Evolutionary conservation across 2,329 filamentous ascomycete genomes (phyloP).

Genomic region (Colletotrichum salicis): DNA sequence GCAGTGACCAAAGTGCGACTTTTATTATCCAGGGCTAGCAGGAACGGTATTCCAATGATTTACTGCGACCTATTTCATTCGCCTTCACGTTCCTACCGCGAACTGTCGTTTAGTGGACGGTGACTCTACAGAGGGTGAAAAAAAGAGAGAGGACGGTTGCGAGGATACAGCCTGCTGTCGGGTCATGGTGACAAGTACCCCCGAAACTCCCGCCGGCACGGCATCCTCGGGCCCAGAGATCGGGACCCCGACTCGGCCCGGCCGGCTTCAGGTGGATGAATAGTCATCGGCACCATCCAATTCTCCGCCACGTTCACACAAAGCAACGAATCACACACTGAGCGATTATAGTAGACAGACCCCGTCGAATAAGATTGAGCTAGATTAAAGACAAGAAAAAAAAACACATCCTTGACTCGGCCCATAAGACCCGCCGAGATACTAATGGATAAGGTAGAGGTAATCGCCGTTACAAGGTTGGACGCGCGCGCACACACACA

Average conservation of each 20-base stretch:
- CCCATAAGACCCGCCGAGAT: background rate
- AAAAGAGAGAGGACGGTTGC: background rate
- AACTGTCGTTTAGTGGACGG: background rate
- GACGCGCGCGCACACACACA: conserved; percentile 16
- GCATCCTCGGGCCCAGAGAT: background rate
- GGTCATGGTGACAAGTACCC: background rate
- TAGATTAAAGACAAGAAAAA: background rate
- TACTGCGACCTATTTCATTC: background rate
- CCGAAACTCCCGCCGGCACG: background rate
- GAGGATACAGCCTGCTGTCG: background rate
- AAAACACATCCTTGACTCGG: background rate
- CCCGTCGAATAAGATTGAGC: background rate
- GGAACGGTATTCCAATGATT: conserved; percentile 27
- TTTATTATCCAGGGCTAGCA: conserved; percentile 27
- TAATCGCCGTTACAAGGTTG: conserved; percentile 11
- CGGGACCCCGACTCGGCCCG: background rate
- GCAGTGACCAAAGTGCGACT: conserved; percentile 26
- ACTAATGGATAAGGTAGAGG: background rate
- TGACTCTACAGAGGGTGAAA: background rate
- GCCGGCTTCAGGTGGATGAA: background rate
- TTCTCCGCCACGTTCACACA: background rate
- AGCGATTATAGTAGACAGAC: no score
- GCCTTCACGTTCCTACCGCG: background rate
- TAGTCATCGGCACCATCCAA: background rate
- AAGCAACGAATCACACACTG: no score